phyloP scores from a whole-genome alignment of 2,329 filamentous ascomycete species.

The Sporothrix schenckii region DNA sequence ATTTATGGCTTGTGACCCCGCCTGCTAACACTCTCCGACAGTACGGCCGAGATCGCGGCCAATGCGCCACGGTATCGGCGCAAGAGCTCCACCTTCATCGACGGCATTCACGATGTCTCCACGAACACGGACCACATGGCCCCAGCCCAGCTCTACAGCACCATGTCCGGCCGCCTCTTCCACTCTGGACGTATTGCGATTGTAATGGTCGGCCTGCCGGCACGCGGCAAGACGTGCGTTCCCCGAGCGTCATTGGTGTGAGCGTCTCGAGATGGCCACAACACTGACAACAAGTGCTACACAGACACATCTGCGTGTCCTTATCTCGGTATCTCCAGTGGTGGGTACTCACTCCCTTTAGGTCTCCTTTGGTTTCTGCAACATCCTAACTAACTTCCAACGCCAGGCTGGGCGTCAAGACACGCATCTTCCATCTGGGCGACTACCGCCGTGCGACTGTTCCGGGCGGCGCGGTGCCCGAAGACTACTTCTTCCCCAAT shows the following conservation, averaged over 20 bases:
- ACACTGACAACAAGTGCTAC: neutral
- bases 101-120: constrained; percentile 92
- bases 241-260: neutral
- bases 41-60: constrained; percentile 87
- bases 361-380: constrained; percentile 17
- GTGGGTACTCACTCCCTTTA: constrained; percentile 48
- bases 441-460: constrained; percentile 94
- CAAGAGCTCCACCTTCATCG: constrained; percentile 93
- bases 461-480: constrained; percentile 80
- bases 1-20: neutral
- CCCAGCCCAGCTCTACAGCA: constrained; percentile 95
- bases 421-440: constrained; percentile 93
- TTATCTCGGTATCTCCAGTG: constrained; percentile 92
- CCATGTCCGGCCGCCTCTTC: constrained; percentile 94
- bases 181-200: constrained; percentile 97
- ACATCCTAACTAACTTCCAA: neutral
- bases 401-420: constrained; percentile 88
- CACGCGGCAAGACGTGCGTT: constrained; percentile 87
- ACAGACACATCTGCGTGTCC: constrained; percentile 89
- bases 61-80: constrained; percentile 88
- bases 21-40: constrained; percentile 43
- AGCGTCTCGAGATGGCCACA: neutral
- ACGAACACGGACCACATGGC: constrained; percentile 76
- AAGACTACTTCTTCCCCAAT: constrained; percentile 97
- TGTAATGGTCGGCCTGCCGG: constrained; percentile 92